A percentile compares a stretch with the other conserved stretches of the same genome.
Conservation (phyloP, 805 yeast genomes). For the Metschnikowia rubicola region DNA sequence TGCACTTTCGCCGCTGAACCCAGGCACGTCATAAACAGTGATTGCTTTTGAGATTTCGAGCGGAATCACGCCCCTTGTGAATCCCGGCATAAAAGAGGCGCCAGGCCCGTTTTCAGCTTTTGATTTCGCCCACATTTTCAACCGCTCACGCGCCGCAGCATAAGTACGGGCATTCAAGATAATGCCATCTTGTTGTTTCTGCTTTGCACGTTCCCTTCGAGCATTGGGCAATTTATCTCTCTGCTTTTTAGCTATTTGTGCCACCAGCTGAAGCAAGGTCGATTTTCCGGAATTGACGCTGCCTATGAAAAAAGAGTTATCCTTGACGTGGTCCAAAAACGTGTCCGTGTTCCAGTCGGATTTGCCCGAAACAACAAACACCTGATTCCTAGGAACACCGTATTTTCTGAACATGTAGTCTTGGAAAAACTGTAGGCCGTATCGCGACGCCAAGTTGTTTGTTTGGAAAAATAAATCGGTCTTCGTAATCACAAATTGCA, state of each 20-base stretch:
- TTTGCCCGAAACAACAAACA: conserved; percentile 49
- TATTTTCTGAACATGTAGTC: conserved; percentile 32
- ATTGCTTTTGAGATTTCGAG: conserved; percentile 27
- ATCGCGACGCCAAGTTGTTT: conserved; percentile 22
- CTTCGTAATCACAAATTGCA: conserved; percentile 42
- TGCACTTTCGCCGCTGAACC: conserved; percentile 27
- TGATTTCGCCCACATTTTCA: conserved; percentile 15
- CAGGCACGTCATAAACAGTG: conserved; percentile 46
- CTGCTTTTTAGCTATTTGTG: conserved; percentile 19
- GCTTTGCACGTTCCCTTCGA: conserved; percentile 6
- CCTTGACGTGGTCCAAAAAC: conserved; percentile 36
- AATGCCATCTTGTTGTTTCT: conserved; percentile 6
- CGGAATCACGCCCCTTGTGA: conserved; percentile 54
- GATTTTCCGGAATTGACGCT: conserved; percentile 71
- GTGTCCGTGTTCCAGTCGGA: conserved; percentile 49
- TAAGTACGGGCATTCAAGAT: conserved; percentile 1
- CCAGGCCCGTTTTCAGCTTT: conserved; percentile 42
- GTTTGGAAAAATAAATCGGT: conserved; percentile 42
- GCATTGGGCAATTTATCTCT: conserved; percentile 13
- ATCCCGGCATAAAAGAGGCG: conserved; percentile 59
- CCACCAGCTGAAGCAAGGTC: conserved; percentile 48
- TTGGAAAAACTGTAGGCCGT: conserved; percentile 29
- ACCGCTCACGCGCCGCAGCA: conserved; percentile 7
- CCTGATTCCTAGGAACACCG: conserved; percentile 36
- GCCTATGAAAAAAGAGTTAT: conserved; percentile 54